Evolutionary conservation across 768 basidiomycete genomes (phyloP).

Genomic region (Tephrocybe sp.): DNA sequence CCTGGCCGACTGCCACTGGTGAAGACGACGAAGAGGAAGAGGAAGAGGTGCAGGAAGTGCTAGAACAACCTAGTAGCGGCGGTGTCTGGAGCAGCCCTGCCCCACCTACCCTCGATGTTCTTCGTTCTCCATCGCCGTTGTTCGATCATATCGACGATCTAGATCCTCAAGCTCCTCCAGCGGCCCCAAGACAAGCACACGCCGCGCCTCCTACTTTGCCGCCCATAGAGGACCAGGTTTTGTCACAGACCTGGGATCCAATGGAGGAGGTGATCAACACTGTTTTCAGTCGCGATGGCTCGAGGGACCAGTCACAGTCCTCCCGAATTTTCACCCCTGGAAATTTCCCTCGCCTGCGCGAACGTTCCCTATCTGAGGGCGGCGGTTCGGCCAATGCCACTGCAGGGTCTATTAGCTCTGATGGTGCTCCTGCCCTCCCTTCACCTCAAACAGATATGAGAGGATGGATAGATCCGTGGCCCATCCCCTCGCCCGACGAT

Average conservation of each 20-base stretch:
- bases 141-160: conserved; percentile 13
- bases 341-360: neutral
- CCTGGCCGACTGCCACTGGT: conserved; percentile 4
- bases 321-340: conserved; percentile 5
- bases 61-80: neutral
- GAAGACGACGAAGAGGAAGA: conserved; percentile 1
- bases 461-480: conserved; percentile 2
- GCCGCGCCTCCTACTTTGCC: conserved; percentile 14
- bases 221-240: conserved; percentile 10
- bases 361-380: neutral
- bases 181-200: neutral
- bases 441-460: conserved; percentile 2
- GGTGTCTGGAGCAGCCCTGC: conserved; percentile 8
- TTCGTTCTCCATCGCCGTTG: conserved; percentile 16
- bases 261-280: conserved; percentile 9
- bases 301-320: neutral
- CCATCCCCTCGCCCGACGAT: neutral
- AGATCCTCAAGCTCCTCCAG: neutral
- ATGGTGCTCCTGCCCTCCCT: neutral
- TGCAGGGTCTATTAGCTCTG: neutral
- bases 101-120: conserved; percentile 12
- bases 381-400: neutral
- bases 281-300: neutral
- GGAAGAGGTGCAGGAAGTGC: conserved; percentile 6
- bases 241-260: conserved; percentile 4